These are phyloP conservation scores for Aureobasidium sp. DNA, from an alignment of 2,329 filamentous ascomycete genomes.

Conservation along the genomic window DNA sequence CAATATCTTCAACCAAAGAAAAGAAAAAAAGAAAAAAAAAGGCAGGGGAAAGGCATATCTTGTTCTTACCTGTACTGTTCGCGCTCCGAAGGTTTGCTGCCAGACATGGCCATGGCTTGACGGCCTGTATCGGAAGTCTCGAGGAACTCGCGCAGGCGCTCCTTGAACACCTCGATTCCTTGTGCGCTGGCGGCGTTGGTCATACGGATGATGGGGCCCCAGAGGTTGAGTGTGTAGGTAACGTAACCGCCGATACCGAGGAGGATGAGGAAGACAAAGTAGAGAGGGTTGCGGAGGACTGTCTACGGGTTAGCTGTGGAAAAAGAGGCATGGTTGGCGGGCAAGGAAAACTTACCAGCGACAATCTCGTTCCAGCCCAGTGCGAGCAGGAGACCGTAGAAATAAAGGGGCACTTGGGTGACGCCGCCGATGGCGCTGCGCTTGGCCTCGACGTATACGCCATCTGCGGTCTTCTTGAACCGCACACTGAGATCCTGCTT, in stretches of 20 bases:
- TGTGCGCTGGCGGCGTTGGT: conserved; percentile 78
- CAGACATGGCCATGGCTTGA: conserved; percentile 69
- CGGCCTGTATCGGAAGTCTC: conserved; percentile 78
- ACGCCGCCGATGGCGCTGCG: conserved; percentile 91
- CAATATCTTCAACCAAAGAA: neutral
- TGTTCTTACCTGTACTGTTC: conserved; percentile 1
- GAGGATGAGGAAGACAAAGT: conserved; percentile 82
- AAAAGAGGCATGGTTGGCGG: neutral
- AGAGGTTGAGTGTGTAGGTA: conserved; percentile 87
- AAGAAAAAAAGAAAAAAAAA: neutral
- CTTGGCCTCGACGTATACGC: conserved; percentile 96
- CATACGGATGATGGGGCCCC: conserved; percentile 95
- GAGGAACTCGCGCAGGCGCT: conserved; percentile 81
- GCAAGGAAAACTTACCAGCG: conserved; percentile 52
- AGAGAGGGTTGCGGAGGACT: conserved; percentile 90
- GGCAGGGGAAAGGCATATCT: too few relatives aligned
- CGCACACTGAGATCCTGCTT: conserved; percentile 83
- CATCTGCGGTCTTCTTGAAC: conserved; percentile 98
- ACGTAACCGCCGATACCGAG: conserved; percentile 70
- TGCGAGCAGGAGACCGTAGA: conserved; percentile 79
- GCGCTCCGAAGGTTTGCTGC: conserved; percentile 5
- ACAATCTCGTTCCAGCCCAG: conserved; percentile 99
- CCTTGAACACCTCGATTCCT: conserved; percentile 83
- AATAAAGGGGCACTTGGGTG: conserved; percentile 87
- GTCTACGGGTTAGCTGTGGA: conserved; percentile 5